Conservation (phyloP, 768 basidiomycete genomes). For the Tephrocybe sp. region DNA sequence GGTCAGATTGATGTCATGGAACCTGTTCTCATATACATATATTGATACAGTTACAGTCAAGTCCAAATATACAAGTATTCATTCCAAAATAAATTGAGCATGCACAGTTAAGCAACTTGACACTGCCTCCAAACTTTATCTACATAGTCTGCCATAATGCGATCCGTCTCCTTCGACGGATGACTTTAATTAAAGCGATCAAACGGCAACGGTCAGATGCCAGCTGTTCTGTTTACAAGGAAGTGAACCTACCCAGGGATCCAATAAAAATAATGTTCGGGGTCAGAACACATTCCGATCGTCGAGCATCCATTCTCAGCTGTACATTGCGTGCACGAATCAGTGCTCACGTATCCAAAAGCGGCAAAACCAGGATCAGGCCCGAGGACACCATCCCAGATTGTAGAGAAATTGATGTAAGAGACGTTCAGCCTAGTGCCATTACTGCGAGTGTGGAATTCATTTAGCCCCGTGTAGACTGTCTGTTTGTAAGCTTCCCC, state of each 20-base stretch:
- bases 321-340: conserved; percentile 30
- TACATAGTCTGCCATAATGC: conserved; percentile 56
- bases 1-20: too few species aligned
- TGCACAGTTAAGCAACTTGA: conserved; percentile 2
- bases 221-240: too few species aligned
- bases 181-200: conserved; percentile 34
- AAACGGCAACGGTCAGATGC: too few species aligned
- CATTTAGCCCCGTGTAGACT: conserved; percentile 40
- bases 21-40: too few species aligned
- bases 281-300: conserved; percentile 34
- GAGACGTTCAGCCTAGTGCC: conserved; percentile 37
- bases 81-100: background rate
- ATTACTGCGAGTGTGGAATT: conserved; percentile 28
- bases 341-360: conserved; percentile 47
- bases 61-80: too few species aligned
- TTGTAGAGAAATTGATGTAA: conserved; percentile 46
- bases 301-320: conserved; percentile 32
- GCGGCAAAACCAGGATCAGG: conserved; percentile 41
- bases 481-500: conserved; percentile 50
- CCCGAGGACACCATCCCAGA: conserved; percentile 51
- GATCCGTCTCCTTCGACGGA: conserved; percentile 47
- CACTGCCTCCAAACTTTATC: conserved; percentile 38
- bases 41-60: too few species aligned
- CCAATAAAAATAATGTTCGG: conserved; percentile 55
- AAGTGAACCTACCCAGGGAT: conserved; percentile 43